Conservation (phyloP, 129 eudicot species). For the Daucus carota region DNA sequence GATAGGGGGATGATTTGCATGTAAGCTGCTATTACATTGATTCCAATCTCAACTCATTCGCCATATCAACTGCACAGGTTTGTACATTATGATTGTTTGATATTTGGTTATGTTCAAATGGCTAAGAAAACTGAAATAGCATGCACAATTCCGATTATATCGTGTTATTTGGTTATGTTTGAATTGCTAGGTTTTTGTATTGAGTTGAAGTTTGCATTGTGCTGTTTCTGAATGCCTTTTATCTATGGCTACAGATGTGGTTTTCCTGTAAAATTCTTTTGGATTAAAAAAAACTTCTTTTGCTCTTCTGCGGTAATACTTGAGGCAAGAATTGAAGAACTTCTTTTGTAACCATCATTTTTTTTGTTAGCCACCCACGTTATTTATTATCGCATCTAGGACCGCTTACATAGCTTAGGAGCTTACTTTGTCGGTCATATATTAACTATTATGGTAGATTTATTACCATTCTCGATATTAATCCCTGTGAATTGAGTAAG, state of each 20-base stretch:
- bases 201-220: background rate
- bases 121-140: background rate
- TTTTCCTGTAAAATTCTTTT: background rate
- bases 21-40: constrained; percentile 96
- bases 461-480: background rate
- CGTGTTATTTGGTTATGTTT: background rate
- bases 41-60: constrained; percentile 63
- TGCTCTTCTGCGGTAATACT: background rate
- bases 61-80: constrained; percentile 92
- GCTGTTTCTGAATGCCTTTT: background rate
- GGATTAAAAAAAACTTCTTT: background rate
- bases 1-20: constrained; percentile 79
- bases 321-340: background rate
- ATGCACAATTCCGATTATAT: background rate
- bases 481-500: background rate
- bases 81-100: constrained; percentile 16
- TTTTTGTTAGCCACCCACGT: background rate
- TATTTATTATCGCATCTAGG: background rate
- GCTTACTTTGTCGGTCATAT: background rate
- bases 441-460: background rate
- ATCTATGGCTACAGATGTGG: background rate
- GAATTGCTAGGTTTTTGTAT: background rate
- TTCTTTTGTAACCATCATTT: background rate
- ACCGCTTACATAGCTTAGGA: background rate
- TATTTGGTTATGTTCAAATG: background rate